A percentile compares a stretch with the other conserved stretches of the same genome.
Conservation (phyloP, 768 basidiomycete species). For the Holtermanniella nyarrowii region DNA sequence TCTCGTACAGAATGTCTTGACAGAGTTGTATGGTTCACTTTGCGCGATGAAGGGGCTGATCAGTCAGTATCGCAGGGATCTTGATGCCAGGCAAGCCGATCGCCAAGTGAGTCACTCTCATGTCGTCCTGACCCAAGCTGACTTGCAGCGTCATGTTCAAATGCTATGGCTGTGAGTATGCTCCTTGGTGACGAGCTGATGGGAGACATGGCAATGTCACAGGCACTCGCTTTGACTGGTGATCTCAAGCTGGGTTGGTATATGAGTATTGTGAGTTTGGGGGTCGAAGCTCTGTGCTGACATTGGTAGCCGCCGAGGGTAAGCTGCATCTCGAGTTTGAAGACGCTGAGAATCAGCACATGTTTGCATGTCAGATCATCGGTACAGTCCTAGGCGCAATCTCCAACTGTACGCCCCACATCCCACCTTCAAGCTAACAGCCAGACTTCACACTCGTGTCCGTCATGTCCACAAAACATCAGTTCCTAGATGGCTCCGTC, state of each 20-base stretch:
- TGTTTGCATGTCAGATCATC: conserved; percentile 38
- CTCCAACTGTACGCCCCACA: conserved; percentile 29
- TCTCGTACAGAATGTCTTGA: conserved; percentile 38
- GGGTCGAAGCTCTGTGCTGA: conserved; percentile 6
- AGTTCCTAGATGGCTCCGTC: conserved; percentile 35
- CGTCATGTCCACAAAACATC: conserved; percentile 34
- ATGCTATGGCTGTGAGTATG: conserved; percentile 33
- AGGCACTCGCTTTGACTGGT: conserved; percentile 32
- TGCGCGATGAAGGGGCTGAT: not conserved
- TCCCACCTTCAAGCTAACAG: conserved; percentile 1
- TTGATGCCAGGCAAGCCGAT: conserved; percentile 40
- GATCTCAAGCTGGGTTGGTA: conserved; percentile 41
- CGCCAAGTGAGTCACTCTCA: conserved; percentile 31
- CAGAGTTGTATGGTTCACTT: conserved; percentile 35
- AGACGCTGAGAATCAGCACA: conserved; percentile 15
- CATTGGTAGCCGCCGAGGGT: conserved; percentile 1
- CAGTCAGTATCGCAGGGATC: conserved; percentile 35
- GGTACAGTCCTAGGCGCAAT: conserved; percentile 38
- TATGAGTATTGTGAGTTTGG: conserved; percentile 7
- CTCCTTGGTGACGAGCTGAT: not conserved
- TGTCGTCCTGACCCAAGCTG: not conserved
- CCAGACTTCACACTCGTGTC: conserved; percentile 32
- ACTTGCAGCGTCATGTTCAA: conserved; percentile 35
- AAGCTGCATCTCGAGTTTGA: conserved; percentile 2
- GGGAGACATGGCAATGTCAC: conserved; percentile 40